These are phyloP conservation scores for Aspergillus eucalypticola DNA, from an alignment of 2,329 filamentous ascomycete species.

Conservation along the genomic window DNA sequence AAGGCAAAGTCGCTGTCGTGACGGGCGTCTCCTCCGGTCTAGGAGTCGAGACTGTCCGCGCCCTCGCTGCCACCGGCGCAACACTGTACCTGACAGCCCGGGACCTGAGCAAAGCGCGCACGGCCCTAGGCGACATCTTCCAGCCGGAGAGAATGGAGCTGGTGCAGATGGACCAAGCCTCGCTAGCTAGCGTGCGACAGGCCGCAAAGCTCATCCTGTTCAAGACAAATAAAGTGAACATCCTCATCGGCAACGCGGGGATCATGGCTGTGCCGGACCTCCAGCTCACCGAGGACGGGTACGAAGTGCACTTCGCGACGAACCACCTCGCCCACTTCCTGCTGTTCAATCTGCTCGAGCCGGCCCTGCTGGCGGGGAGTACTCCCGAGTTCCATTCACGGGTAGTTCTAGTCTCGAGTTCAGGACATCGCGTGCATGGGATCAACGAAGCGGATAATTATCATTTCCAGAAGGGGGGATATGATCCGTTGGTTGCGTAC, in stretches of 20 bases:
- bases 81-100: slow-evolving; percentile 40
- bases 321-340: slow-evolving; percentile 56
- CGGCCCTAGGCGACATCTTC: slow-evolving; percentile 26
- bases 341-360: slow-evolving; percentile 52
- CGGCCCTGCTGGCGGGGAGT: slow-evolving; percentile 14
- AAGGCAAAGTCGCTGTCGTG: slow-evolving; percentile 16
- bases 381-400: slow-evolving; percentile 47
- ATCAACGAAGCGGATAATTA: slow-evolving; percentile 40
- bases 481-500: slow-evolving; percentile 46
- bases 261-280: slow-evolving; percentile 39
- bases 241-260: slow-evolving; percentile 48
- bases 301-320: slow-evolving; percentile 55
- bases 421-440: slow-evolving; percentile 42
- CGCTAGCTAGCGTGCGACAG: slow-evolving; percentile 17
- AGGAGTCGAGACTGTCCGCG: slow-evolving; percentile 48
- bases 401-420: slow-evolving; percentile 50
- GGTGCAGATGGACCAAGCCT: slow-evolving; percentile 13
- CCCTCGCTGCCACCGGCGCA: slow-evolving; percentile 40
- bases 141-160: slow-evolving; percentile 24
- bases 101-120: slow-evolving; percentile 36
- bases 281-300: slow-evolving; percentile 40
- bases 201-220: slow-evolving; percentile 14
- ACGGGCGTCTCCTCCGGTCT: slow-evolving; percentile 38
- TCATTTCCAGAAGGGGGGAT: slow-evolving; percentile 35
- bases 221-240: slow-evolving; percentile 16